These are phyloP conservation scores for Geotrichum candidum DNA, from an alignment of 1,139 yeast genomes.

Conservation along the genomic window DNA sequence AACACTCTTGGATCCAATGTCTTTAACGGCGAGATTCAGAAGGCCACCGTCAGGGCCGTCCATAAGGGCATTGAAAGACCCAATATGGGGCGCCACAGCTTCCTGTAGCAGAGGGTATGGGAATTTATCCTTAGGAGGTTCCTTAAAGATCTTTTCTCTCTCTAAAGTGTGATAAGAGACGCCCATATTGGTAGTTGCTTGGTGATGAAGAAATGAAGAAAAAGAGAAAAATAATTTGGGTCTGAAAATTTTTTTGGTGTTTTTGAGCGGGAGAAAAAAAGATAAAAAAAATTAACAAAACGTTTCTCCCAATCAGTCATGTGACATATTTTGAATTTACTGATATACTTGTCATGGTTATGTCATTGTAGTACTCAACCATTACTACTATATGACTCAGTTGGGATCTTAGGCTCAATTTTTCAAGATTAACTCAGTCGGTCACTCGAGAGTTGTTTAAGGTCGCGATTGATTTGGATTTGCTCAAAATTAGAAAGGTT, in stretches of 20 bases:
- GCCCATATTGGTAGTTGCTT: conserved; percentile 24
- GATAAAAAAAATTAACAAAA: neutral
- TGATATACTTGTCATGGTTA: neutral
- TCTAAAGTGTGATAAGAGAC: conserved; percentile 74
- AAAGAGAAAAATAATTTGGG: neutral
- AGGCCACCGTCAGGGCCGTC: conserved; percentile 75
- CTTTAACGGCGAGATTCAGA: conserved; percentile 77
- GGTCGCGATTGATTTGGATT: neutral
- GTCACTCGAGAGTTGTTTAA: neutral
- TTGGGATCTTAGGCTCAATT: neutral
- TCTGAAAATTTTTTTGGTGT: conserved; percentile 3
- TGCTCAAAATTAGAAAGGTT: too few species aligned
- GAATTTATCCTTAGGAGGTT: conserved; percentile 83
- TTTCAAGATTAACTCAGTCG: neutral
- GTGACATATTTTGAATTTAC: neutral
- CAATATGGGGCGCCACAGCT: conserved; percentile 92
- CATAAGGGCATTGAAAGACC: conserved; percentile 90
- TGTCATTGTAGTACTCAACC: neutral
- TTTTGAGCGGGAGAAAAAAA: conserved; percentile 5
- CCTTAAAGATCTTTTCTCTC: conserved; percentile 74
- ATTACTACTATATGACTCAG: neutral
- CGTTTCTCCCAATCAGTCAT: neutral
- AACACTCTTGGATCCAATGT: conserved; percentile 78
- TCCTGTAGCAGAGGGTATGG: conserved; percentile 77
- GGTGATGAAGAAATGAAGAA: neutral